Conservation (phyloP, 139 green algal genomes). For the Chlorella sp. region DNA sequence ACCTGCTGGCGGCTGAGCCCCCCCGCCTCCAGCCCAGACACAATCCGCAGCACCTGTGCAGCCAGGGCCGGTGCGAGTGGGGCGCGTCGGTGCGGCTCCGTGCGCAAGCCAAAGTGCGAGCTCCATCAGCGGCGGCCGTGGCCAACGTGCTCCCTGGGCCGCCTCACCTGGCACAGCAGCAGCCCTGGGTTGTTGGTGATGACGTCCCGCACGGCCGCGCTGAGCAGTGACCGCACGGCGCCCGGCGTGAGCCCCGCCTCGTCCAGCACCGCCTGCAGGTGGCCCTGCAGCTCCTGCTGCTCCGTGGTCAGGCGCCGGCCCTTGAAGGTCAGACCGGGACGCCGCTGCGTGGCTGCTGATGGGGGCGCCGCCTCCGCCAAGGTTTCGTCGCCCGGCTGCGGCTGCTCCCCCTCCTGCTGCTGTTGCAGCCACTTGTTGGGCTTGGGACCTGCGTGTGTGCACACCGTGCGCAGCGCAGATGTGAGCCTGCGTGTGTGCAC, state of each 20-base stretch:
- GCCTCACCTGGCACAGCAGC: slow-evolving; percentile 5
- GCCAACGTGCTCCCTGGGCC: background rate
- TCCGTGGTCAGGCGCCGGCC: too few relatives aligned
- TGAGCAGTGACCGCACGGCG: background rate
- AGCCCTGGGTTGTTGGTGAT: slow-evolving; percentile 6
- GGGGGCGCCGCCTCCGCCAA: too few relatives aligned
- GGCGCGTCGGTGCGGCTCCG: background rate
- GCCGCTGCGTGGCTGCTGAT: too few relatives aligned
- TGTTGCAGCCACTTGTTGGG: background rate
- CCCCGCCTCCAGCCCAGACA: background rate
- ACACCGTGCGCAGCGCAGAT: background rate
- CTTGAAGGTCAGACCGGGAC: too few relatives aligned
- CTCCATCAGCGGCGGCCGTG: background rate
- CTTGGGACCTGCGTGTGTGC: background rate
- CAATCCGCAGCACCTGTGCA: background rate
- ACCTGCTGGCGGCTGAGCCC: background rate
- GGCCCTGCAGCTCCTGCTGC: background rate
- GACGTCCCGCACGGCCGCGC: background rate
- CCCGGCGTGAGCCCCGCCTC: background rate
- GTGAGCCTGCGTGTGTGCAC: background rate
- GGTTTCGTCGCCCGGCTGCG: background rate
- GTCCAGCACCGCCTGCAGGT: background rate
- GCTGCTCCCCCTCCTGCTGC: background rate
- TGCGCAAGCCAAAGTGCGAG: background rate
- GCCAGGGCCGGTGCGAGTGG: background rate